phyloP scores from a whole-genome alignment of 176 grass and related monocot genomes.

The Tuctoria greenei region DNA sequence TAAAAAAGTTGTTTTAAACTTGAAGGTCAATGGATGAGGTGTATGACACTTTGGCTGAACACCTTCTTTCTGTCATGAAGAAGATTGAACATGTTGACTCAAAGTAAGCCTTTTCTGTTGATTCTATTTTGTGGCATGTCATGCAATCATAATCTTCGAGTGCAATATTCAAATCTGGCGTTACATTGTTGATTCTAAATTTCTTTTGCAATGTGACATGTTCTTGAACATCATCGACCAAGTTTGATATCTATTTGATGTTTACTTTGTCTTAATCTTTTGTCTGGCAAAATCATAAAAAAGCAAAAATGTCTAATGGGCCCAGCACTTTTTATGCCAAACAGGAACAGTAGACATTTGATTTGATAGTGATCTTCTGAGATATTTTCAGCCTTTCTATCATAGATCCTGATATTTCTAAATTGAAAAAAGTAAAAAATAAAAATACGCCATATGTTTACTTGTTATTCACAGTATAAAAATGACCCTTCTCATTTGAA shows the following conservation, averaged over 20 bases:
- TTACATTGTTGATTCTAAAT: not conserved
- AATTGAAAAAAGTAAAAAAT: too few relatives aligned
- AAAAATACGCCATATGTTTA: not conserved
- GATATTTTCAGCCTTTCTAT: slow-evolving; percentile 14
- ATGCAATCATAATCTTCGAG: not conserved
- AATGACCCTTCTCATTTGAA: slow-evolving; percentile 1
- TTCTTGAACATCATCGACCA: slow-evolving; percentile 11
- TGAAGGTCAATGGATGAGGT: slow-evolving; percentile 84
- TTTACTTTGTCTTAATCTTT: not conserved
- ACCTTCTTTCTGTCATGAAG: slow-evolving; percentile 58
- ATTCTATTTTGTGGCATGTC: not conserved
- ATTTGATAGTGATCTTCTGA: not conserved
- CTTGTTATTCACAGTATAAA: not conserved
- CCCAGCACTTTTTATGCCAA: not conserved
- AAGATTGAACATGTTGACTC: slow-evolving; percentile 53
- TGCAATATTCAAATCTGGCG: not conserved
- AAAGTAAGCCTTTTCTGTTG: slow-evolving; percentile 55
- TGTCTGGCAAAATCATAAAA: not conserved
- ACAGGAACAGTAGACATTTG: not conserved
- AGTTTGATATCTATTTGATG: not conserved
- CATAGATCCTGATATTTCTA: not conserved
- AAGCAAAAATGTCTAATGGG: not conserved
- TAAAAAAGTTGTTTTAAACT: slow-evolving; percentile 20
- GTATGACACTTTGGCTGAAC: slow-evolving; percentile 73
- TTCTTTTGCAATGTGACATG: not conserved